Base-by-base conservation (phyloP, 1,139 yeast genomes). In the Suhomyces bokatorum region DNA sequence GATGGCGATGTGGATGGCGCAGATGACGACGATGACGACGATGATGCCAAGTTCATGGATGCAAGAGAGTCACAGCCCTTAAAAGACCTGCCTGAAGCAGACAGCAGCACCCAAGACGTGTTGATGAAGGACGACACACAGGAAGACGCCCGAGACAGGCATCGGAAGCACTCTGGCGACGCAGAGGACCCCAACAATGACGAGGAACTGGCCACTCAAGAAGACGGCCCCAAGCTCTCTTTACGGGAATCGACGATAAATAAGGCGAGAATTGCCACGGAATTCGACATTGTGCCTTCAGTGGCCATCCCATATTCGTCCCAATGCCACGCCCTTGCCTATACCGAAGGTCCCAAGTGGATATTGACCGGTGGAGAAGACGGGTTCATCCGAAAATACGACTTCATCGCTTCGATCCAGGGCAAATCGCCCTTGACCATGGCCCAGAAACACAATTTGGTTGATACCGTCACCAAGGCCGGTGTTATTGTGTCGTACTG, bases 311-410 rank as follows among this genome's bases (percentile, higher is more conserved):
- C 91, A 1, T 83, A 83, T 52, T 70, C 87, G 2, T 64, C 84
- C 0, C 81, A 82, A 41, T 82, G 95, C 35, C 90, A 90, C 63
- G 77, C 95, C 7, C 59, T 93, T 42, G 86, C 95, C 7, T 73
- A 90, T 44, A 80, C 96, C 1, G 81, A 80, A 58, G 96, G 96
- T 8, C 85, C 93, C 38, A 85, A 85, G 59, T 91, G 91, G 86
- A 74, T 93, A 44, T 83, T 91, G 57, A 85, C 97, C 1, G 99
- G 99, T 16, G 99, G 99, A 6, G 95, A 88, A 53, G 99, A 93
- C 63, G 99, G 99, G 11, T 88, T 83, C 57, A 87, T 93, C 35
- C 72, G 99, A 41, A 88, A 87, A 59, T 93, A 85, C 65, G 97
- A 95, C 63, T 86, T 93, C 52, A 77, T 84, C 37, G 85, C 85